Percentiles rank a stretch among this genome's conserved stretches.
These are phyloP conservation scores for Camillea tinctor DNA, from an alignment of 2,329 filamentous ascomycete genomes.

Conservation along the genomic window DNA sequence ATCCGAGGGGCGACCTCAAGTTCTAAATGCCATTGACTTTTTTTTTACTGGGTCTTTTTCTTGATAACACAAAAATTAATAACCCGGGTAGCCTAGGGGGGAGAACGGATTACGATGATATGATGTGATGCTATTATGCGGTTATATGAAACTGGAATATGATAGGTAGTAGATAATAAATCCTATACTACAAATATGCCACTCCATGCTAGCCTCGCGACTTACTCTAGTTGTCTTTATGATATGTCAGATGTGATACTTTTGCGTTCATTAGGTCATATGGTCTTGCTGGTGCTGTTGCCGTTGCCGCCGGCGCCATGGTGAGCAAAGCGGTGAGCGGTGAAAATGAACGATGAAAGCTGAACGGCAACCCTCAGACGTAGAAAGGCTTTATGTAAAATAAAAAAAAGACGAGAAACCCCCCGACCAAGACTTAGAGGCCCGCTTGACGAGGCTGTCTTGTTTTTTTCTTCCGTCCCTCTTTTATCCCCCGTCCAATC, in stretches of 20 bases:
- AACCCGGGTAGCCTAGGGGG: too few relatives aligned
- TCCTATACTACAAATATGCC: conserved; percentile 5
- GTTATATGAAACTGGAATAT: neutral
- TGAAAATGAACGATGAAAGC: neutral
- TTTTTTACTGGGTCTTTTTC: neutral
- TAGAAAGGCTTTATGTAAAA: too few relatives aligned
- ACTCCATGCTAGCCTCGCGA: conserved; percentile 12
- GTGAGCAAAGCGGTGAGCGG: neutral
- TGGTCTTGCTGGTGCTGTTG: neutral
- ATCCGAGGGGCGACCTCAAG: too few relatives aligned
- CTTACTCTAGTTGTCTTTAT: conserved; percentile 11
- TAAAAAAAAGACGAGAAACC: neutral
- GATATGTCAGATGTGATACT: neutral
- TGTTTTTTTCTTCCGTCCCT: too few relatives aligned
- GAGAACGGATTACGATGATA: neutral
- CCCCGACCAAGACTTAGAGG: neutral
- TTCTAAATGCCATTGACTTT: neutral
- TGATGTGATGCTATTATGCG: neutral
- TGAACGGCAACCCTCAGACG: neutral
- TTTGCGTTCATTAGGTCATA: neutral
- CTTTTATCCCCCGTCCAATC: neutral
- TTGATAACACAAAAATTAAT: neutral
- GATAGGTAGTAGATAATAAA: neutral
- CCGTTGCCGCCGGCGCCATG: neutral
- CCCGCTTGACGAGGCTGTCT: neutral